Percentiles rank a stretch among this genome's conserved stretches.
These are phyloP conservation scores for Tirmania nivea DNA, from an alignment of 495 filamentous ascomycete genomes.

Conservation along the genomic window DNA sequence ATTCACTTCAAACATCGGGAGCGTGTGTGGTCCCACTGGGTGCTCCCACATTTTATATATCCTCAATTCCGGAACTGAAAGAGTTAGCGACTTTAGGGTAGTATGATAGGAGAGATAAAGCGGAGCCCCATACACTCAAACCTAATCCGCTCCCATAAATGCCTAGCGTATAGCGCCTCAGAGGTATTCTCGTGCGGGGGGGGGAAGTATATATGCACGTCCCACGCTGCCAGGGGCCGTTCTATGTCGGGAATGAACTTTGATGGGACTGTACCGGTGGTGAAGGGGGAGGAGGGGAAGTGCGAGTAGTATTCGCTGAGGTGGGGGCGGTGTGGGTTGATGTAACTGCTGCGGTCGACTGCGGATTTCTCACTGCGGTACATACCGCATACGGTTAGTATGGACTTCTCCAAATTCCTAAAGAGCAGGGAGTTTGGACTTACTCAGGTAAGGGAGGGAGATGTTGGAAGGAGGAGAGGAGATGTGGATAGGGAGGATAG, in stretches of 20 bases:
- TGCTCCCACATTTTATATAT: background rate
- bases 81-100: background rate
- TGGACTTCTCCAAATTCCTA: too few species aligned
- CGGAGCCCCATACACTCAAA: constrained; percentile 42
- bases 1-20: constrained; percentile 87
- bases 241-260: background rate
- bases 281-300: background rate
- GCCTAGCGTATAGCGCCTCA: constrained; percentile 42
- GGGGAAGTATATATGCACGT: constrained; percentile 66
- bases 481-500: background rate
- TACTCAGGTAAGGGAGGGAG: background rate
- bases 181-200: constrained; percentile 34
- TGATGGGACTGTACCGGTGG: background rate
- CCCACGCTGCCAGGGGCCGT: constrained; percentile 12
- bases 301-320: background rate
- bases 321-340: background rate
- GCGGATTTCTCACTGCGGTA: too few species aligned
- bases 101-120: constrained; percentile 1
- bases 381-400: too few species aligned
- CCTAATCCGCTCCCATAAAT: constrained; percentile 57
- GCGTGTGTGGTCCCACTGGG: constrained; percentile 61
- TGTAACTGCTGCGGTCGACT: background rate
- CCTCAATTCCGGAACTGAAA: constrained; percentile 1
- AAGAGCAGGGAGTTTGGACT: too few species aligned
- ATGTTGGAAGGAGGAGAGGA: background rate